A percentile compares a stretch with the other conserved stretches of the same genome.
phyloP scores from a whole-genome alignment of 441 rosid species.

The Cnidoscolus chayamansa region DNA sequence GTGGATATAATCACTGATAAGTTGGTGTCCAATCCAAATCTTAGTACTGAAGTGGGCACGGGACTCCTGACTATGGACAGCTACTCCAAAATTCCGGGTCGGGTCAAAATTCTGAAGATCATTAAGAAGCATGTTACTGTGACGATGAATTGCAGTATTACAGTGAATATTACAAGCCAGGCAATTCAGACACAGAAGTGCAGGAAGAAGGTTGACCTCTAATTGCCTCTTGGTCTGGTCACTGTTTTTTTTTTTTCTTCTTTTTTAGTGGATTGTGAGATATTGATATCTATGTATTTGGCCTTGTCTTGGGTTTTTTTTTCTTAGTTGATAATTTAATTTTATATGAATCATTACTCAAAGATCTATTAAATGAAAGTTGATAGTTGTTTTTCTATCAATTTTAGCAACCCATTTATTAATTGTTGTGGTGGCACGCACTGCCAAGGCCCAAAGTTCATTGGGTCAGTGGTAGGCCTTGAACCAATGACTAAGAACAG shows the following conservation, averaged over 20 bases:
- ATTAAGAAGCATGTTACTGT: constrained; percentile 46
- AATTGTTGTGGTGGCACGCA: no score
- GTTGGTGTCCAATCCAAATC: constrained; percentile 38
- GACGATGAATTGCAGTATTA: constrained; percentile 62
- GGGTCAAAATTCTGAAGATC: constrained; percentile 44
- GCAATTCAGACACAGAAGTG: constrained; percentile 48
- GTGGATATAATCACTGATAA: constrained; percentile 51
- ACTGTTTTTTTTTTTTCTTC: background rate
- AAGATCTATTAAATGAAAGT: no score
- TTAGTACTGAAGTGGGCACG: constrained; percentile 36
- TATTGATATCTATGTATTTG: background rate
- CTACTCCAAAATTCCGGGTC: constrained; percentile 62
- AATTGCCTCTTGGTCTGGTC: background rate
- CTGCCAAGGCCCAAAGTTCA: no score
- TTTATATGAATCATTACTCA: background rate
- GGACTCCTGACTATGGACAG: constrained; percentile 51
- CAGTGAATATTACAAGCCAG: constrained; percentile 45
- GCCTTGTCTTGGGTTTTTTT: no score
- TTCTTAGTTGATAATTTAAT: no score
- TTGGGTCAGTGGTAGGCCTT: no score
- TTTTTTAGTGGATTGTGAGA: background rate
- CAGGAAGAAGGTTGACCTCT: constrained; percentile 51
- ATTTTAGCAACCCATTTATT: no score
- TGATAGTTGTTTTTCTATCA: no score
- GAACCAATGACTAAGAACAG: no score